Base-by-base conservation (phyloP, 306 rosid genomes). In the Cicer judaicum region DNA sequence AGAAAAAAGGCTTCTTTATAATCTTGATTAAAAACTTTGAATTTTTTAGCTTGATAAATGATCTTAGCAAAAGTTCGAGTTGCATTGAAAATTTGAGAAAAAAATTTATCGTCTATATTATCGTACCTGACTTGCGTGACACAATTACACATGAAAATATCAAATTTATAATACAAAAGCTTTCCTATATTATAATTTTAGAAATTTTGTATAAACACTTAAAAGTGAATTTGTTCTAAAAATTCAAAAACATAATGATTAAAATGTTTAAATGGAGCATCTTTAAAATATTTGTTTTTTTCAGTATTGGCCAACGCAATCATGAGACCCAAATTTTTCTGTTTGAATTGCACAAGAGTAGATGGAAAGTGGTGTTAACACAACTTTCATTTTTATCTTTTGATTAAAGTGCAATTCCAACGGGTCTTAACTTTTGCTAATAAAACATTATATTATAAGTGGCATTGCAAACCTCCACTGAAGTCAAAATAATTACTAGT, bases 361-460 rank as follows among this genome's bases (percentile, higher is more conserved):
- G 78, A 75, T 65, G 34, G 81, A 71, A 83, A 83, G 81, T 71
- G 64, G 76, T 7, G 71, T 65, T 14, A 72, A 64, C 48, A 8
- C 70, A 53, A 29, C 39, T 42, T 52, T 43, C 42, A 14, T 57
- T 49, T 75, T 5, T 38, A 68, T 64, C 38, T 40, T 57, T 49
- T 24, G 41, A 64, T 75, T 65, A 75, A 54, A 49, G 78, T 78
- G 76, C 39, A 36, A 81, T 55, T 64, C 72, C 75, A 63, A 43
- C 69, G 73, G 72, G 47, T 71, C 53, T 78, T 46, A 13, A 43
- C 50, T 41, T 76, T 76, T 62, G 65, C 62, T 73, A 57, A 64
- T 64, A 40, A 8, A 77, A 70, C 60, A 68, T 65, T 66, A 71
- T 62, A 68, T 70, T 59, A 56, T 24, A 57, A 73, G 87, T 75